Percentiles rank a stretch among this genome's conserved stretches.
Conservation (phyloP, 192 early-diverging fungal species). For the Funneliformis geosporum region DNA sequence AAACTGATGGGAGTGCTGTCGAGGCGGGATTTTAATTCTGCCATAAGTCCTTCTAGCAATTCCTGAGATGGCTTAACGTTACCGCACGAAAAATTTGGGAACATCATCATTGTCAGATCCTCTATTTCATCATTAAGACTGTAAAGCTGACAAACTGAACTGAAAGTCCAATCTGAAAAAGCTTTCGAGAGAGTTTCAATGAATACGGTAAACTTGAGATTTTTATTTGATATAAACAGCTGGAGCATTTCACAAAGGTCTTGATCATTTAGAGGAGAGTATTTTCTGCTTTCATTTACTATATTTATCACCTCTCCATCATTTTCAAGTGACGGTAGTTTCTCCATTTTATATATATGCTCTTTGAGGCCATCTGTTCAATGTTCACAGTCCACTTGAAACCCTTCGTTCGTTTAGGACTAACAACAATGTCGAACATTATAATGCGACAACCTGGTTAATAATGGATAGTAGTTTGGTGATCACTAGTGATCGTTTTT, state of each 20-base stretch:
- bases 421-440: constrained; percentile 13
- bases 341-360: not conserved
- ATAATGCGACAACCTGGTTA: not conserved
- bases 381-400: constrained; percentile 20
- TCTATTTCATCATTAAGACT: too few species aligned
- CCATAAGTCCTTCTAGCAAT: too few species aligned
- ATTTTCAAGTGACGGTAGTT: not conserved
- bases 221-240: not conserved
- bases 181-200: too few species aligned
- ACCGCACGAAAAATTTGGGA: too few species aligned
- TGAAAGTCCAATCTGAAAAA: too few species aligned
- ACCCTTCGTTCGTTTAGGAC: not conserved
- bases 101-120: too few species aligned
- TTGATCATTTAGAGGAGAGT: not conserved
- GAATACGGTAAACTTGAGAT: constrained; percentile 5
- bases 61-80: too few species aligned
- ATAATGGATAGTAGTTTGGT: too few species aligned
- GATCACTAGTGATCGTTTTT: too few species aligned
- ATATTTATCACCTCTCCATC: not conserved
- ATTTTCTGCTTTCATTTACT: not conserved
- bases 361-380: constrained; percentile 6
- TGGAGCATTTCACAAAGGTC: constrained; percentile 2
- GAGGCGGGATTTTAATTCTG: too few species aligned
- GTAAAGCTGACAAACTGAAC: too few species aligned
- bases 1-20: too few species aligned